Conservation (phyloP, 345 rosid genomes). For the Salix koriyanagi region DNA sequence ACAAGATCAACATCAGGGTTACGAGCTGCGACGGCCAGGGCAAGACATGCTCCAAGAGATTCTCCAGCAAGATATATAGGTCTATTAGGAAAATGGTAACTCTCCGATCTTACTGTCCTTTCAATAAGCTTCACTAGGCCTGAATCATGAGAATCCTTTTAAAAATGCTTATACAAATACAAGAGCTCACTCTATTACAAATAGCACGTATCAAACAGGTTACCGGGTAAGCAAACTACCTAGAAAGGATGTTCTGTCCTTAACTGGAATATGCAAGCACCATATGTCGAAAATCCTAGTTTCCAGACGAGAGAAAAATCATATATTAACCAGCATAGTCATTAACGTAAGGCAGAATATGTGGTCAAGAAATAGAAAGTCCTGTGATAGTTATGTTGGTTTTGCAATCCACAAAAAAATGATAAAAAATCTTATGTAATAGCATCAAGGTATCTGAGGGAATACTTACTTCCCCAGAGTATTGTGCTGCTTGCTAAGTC, state of each 20-base stretch:
- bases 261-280: conserved; percentile 78
- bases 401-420: no score
- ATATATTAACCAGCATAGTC: no score
- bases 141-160: conserved; percentile 18
- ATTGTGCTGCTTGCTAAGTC: conserved; percentile 47
- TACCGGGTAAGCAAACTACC: conserved; percentile 22
- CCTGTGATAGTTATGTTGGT: not conserved
- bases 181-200: not conserved
- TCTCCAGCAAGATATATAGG: conserved; percentile 85
- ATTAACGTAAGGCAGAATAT: no score
- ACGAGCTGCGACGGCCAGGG: conserved; percentile 61
- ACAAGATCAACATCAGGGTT: conserved; percentile 63
- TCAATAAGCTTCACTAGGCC: conserved; percentile 63
- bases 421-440: no score
- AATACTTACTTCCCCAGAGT: conserved; percentile 56
- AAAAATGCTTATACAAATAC: not conserved
- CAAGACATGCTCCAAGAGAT: conserved; percentile 76
- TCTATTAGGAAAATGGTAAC: conserved; percentile 31
- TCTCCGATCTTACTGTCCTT: conserved; percentile 42
- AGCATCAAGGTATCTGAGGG: not conserved
- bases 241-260: conserved; percentile 60
- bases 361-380: no score
- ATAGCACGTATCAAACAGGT: not conserved
- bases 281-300: conserved; percentile 64
- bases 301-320: not conserved